A percentile compares a stretch with the other conserved stretches of the same genome.
Conservation (phyloP, 2,329 filamentous ascomycete genomes). For the Onygenales sp. region DNA sequence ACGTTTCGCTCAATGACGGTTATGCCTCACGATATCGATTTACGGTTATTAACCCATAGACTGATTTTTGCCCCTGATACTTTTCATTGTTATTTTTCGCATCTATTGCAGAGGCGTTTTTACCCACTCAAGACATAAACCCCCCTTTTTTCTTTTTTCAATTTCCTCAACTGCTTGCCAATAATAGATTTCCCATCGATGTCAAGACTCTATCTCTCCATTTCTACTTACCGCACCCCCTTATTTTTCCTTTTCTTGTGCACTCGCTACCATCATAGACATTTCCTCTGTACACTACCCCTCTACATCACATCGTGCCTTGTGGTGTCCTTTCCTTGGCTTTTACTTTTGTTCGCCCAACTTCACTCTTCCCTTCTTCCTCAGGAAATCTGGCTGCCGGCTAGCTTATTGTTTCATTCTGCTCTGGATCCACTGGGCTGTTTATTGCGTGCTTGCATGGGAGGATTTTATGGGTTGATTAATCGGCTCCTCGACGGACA, state of each 20-base stretch:
- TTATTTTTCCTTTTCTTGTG: background rate
- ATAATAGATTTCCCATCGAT: slow-evolving; percentile 3
- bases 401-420: background rate
- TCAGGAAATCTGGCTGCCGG: background rate
- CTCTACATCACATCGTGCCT: background rate
- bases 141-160: slow-evolving; percentile 40
- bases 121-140: slow-evolving; percentile 38
- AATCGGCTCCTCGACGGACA: too few species aligned
- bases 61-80: slow-evolving; percentile 11
- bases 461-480: too few species aligned
- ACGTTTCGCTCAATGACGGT: slow-evolving; percentile 43
- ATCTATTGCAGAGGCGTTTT: background rate
- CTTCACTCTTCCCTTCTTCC: slow-evolving; percentile 1
- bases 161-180: background rate
- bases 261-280: background rate
- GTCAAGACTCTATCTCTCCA: background rate
- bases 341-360: slow-evolving; percentile 2
- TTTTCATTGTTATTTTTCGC: slow-evolving; percentile 8
- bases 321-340: background rate
- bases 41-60: slow-evolving; percentile 19
- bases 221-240: background rate
- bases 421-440: background rate
- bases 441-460: background rate
- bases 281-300: background rate
- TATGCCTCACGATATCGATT: slow-evolving; percentile 36